Evolutionary conservation across 225 moss, liverwort and hornwort species (phyloP).

Genomic region (Straminergon stramineum): DNA sequence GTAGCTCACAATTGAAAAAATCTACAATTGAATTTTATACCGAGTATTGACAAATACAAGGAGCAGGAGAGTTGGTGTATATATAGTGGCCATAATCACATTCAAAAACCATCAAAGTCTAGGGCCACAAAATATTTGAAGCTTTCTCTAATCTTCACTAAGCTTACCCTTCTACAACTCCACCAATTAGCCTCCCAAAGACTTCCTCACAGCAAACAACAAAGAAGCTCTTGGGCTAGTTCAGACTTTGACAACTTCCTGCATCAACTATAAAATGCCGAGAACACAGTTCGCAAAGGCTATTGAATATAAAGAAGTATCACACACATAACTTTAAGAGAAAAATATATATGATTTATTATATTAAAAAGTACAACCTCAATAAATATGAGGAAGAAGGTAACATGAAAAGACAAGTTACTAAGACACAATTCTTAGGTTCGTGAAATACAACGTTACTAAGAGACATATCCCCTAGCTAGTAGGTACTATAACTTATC

Average conservation of each 20-base stretch:
- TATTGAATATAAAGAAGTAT: too few relatives aligned
- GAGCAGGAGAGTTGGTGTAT: constrained; percentile 11
- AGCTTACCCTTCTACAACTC: not conserved
- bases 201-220: constrained; percentile 3
- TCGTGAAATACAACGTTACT: too few relatives aligned
- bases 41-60: not conserved
- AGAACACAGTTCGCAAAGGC: not conserved
- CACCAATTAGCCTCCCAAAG: constrained; percentile 1
- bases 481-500: too few relatives aligned
- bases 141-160: constrained; percentile 4
- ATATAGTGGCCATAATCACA: constrained; percentile 16
- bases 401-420: too few relatives aligned
- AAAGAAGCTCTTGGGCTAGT: not conserved
- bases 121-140: constrained; percentile 15
- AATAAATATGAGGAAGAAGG: too few relatives aligned
- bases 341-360: too few relatives aligned
- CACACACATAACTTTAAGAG: too few relatives aligned
- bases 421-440: too few relatives aligned
- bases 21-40: not conserved
- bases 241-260: not conserved
- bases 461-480: too few relatives aligned
- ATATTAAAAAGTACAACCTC: too few relatives aligned
- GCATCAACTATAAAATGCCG: not conserved
- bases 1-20: not conserved
- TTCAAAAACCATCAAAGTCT: constrained; percentile 20